Percentiles rank a stretch among this genome's conserved stretches.
Conservation (phyloP, 768 basidiomycete genomes). For the Suillus alpinus region DNA sequence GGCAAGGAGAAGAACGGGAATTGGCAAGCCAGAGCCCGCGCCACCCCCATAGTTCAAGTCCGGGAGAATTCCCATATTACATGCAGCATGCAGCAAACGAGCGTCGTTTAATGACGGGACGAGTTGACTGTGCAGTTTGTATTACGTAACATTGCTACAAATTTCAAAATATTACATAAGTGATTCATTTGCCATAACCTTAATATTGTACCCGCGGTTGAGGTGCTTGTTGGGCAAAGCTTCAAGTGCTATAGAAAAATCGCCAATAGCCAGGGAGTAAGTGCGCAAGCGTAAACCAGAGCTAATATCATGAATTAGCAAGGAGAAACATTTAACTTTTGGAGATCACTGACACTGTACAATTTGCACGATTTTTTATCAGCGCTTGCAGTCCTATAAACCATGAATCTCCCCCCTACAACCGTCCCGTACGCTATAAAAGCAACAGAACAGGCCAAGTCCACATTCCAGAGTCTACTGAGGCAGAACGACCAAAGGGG, state of each 20-base stretch:
- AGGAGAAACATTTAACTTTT: no score
- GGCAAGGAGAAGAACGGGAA: conserved; percentile 55
- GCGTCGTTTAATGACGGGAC: background rate
- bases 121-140: background rate
- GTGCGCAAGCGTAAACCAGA: conserved; percentile 5
- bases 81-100: background rate
- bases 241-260: conserved; percentile 7
- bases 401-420: conserved; percentile 2
- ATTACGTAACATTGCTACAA: background rate
- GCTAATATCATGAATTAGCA: background rate
- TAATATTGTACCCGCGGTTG: no score
- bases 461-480: conserved; percentile 5
- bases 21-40: conserved; percentile 59
- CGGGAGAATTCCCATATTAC: conserved; percentile 12
- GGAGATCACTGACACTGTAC: conserved; percentile 6
- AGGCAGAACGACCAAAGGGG: conserved; percentile 8
- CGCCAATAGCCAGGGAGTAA: conserved; percentile 10
- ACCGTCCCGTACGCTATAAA: conserved; percentile 4
- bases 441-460: background rate
- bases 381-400: conserved; percentile 1
- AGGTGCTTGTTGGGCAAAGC: background rate
- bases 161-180: background rate
- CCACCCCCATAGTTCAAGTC: conserved; percentile 35
- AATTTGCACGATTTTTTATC: conserved; percentile 5
- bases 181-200: no score